phyloP scores from a whole-genome alignment of 78 protist species.

The Dictyostelium discoideum region DNA sequence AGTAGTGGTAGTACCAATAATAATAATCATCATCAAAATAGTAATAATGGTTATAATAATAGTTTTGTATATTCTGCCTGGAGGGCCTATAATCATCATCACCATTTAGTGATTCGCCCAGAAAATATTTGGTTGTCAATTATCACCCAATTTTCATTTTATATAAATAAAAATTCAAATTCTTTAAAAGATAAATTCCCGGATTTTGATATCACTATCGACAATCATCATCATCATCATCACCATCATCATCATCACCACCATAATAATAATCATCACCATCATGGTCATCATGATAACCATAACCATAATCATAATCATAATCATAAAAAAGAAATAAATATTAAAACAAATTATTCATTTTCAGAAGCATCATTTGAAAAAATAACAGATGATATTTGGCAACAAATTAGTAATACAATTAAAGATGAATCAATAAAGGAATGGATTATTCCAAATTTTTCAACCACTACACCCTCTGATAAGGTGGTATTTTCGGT shows the following conservation, averaged over 20 bases:
- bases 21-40: neutral
- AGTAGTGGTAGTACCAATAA: neutral
- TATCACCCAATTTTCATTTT: conserved; percentile 17
- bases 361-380: conserved; percentile 46
- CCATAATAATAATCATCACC: neutral
- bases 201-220: neutral
- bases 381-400: neutral
- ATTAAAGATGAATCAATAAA: conserved; percentile 28
- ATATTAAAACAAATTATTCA: neutral
- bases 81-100: conserved; percentile 27
- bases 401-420: conserved; percentile 5
- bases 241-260: neutral
- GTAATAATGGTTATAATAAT: neutral
- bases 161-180: conserved; percentile 13
- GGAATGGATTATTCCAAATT: conserved; percentile 58
- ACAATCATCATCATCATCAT: neutral
- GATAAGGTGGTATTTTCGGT: conserved; percentile 44
- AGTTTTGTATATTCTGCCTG: conserved; percentile 34
- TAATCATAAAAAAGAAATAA: conserved; percentile 2
- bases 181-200: neutral
- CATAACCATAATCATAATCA: neutral
- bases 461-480: conserved; percentile 49
- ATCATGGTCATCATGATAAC: neutral
- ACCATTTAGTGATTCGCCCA: conserved; percentile 35
- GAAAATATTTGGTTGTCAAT: conserved; percentile 59